Evolutionary conservation across 2,329 filamentous ascomycete genomes (phyloP), one percentile per base, ranked within the genome.

Genomic region (Aspergillus floridensis): DNA sequence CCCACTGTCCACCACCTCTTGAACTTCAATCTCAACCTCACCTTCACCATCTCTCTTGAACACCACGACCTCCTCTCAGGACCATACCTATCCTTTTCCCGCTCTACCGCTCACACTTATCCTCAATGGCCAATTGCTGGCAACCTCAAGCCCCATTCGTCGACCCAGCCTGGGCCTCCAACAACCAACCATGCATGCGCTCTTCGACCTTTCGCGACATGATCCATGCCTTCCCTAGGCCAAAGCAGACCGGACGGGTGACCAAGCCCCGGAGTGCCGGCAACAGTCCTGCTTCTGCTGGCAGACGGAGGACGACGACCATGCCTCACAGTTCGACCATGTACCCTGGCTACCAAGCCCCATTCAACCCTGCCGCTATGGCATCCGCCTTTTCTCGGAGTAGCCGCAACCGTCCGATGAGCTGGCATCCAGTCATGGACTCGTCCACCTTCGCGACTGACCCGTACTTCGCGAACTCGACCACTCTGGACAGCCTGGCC

Each of bases 361-460:
- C 81, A 49, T 77, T 84, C 59, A 77, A 82, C 59, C 70, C 79
- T 49, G 70, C 71, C 64, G 59, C 77, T 61, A 68, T 80, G 64
- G 70, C 77, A 57, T 71, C 63, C 24, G 70, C 63, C 53, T 75
- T 74, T 44, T 76, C 72, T 66, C 60, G 56, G 16, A 46, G 51
- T 52, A 72, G 76, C 68, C 74, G 80, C 44, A 76, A 76, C 55
- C 83, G 89, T 47, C 89, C 89, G 5, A 79, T 90, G 49, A 92
- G 89, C 79, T 92, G 90, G 90, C 90, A 92, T 72, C 88, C 89
- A 2, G 83, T 84, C 22, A 59, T 73, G 74, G 58, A 70, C 70
- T 32, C 68, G 68, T 56, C 71, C 72, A 68, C 65, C 4, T 68
- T 70, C 56, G 63, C 68, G 2, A 64, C 65, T 24, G 62, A 69